These are phyloP conservation scores for Boletus speciosus DNA, from an alignment of 768 basidiomycete genomes.

Conservation along the genomic window DNA sequence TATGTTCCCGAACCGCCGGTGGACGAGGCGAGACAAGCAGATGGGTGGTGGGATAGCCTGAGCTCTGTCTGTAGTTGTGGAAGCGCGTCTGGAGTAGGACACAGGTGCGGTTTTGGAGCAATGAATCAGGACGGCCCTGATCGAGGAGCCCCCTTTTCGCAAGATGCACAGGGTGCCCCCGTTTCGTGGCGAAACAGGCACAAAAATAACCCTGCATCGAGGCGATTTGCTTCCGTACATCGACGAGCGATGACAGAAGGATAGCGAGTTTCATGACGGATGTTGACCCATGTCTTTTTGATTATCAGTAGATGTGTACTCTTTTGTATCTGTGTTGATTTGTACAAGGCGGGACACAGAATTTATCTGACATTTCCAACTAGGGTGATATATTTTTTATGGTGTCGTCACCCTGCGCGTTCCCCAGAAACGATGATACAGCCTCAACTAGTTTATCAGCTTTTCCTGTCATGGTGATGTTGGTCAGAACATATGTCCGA, in stretches of 20 bases:
- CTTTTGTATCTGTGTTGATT: conserved; percentile 7
- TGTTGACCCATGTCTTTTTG: background rate
- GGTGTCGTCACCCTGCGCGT: too few relatives aligned
- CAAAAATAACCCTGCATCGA: conserved; percentile 21
- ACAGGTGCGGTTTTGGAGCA: background rate
- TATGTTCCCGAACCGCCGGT: conserved; percentile 9
- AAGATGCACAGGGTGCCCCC: background rate
- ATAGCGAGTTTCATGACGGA: background rate
- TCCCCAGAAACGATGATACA: background rate
- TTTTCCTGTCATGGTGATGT: background rate
- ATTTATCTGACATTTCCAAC: too few relatives aligned
- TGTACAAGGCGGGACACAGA: conserved; percentile 2
- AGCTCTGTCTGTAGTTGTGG: background rate
- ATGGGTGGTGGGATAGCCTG: conserved; percentile 10
- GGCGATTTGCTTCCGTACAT: conserved; percentile 1
- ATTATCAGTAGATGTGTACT: background rate
- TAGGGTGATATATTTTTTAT: too few relatives aligned
- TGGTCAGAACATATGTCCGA: background rate
- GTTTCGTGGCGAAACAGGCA: conserved; percentile 23
- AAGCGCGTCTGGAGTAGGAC: background rate
- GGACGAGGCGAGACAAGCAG: conserved; percentile 4
- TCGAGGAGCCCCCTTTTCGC: background rate
- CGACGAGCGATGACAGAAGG: conserved; percentile 10
- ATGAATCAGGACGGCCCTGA: background rate
- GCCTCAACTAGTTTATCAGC: background rate